Percentiles rank a stretch among this genome's conserved stretches.
These are phyloP conservation scores for Fusarium stilboides DNA, from an alignment of 2,329 filamentous ascomycete species.

Conservation along the genomic window DNA sequence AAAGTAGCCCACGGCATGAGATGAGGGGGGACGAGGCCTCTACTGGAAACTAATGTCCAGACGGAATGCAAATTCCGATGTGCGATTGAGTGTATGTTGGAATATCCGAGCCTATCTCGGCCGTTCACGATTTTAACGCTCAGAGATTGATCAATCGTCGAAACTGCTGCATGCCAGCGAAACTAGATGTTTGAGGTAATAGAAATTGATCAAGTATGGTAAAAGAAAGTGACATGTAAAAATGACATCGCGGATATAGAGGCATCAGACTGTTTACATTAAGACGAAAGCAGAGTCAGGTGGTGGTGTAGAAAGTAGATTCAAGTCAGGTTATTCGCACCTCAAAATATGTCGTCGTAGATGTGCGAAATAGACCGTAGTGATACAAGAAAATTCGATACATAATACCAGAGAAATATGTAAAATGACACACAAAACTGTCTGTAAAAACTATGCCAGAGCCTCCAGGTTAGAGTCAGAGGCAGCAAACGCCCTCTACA, in stretches of 20 bases:
- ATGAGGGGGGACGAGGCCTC: neutral
- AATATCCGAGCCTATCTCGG: neutral
- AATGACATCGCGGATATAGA: neutral
- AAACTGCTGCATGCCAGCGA: neutral
- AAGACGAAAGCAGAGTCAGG: neutral
- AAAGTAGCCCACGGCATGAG: neutral
- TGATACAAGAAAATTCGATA: neutral
- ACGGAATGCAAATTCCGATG: constrained; percentile 3
- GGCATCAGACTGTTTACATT: neutral
- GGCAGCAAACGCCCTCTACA: too few species aligned
- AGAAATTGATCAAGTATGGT: neutral
- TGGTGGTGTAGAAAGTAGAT: neutral
- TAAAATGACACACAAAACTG: neutral
- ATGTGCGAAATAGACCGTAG: neutral
- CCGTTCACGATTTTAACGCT: neutral
- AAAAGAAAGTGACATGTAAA: neutral
- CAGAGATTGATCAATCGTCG: neutral
- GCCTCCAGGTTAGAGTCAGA: neutral
- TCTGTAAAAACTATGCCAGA: neutral
- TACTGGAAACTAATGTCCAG: neutral
- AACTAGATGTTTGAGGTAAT: neutral
- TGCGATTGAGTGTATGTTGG: neutral
- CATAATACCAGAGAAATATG: neutral
- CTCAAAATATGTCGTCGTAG: neutral
- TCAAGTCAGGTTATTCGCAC: neutral